Percentiles rank a stretch among this genome's conserved stretches.
These are phyloP conservation scores for Ceratocystis albifundus DNA, from an alignment of 2,329 filamentous ascomycete genomes.

Conservation along the genomic window DNA sequence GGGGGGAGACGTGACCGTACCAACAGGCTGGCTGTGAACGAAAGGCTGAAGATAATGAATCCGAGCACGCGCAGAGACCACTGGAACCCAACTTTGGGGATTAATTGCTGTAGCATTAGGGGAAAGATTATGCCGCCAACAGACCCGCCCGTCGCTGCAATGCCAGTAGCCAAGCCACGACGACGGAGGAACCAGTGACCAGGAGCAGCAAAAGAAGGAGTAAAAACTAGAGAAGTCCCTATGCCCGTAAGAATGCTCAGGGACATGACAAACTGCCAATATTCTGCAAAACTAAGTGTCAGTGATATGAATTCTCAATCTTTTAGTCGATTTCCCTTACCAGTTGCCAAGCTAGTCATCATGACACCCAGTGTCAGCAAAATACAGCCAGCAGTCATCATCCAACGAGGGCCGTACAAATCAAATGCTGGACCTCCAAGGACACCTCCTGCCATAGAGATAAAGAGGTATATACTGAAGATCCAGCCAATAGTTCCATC, in stretches of 20 bases:
- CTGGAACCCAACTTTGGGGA: constrained; percentile 38
- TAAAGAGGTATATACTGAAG: constrained; percentile 68
- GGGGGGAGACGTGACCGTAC: constrained; percentile 45
- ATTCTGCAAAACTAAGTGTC: constrained; percentile 33
- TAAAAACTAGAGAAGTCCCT: constrained; percentile 65
- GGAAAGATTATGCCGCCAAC: constrained; percentile 57
- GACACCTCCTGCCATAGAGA: constrained; percentile 70
- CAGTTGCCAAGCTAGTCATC: constrained; percentile 54
- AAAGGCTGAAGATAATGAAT: constrained; percentile 39
- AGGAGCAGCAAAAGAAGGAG: constrained; percentile 60
- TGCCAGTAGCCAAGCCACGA: constrained; percentile 66
- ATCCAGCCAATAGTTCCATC: constrained; percentile 73
- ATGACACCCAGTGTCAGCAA: constrained; percentile 52
- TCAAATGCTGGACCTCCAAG: constrained; percentile 78
- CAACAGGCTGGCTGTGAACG: constrained; percentile 38
- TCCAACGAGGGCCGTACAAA: constrained; percentile 53
- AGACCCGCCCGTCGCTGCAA: constrained; percentile 57
- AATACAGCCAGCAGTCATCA: constrained; percentile 55
- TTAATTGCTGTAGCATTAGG: constrained; percentile 36
- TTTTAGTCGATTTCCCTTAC: constrained; percentile 28
- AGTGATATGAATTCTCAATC: not conserved
- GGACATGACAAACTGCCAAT: constrained; percentile 70
- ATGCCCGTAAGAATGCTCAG: constrained; percentile 63
- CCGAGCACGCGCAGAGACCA: constrained; percentile 42
- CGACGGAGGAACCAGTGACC: constrained; percentile 68